Percentiles rank a stretch among this genome's conserved stretches.
phyloP scores from a whole-genome alignment of 805 yeast genomes.

The Candida namnaoensis region DNA sequence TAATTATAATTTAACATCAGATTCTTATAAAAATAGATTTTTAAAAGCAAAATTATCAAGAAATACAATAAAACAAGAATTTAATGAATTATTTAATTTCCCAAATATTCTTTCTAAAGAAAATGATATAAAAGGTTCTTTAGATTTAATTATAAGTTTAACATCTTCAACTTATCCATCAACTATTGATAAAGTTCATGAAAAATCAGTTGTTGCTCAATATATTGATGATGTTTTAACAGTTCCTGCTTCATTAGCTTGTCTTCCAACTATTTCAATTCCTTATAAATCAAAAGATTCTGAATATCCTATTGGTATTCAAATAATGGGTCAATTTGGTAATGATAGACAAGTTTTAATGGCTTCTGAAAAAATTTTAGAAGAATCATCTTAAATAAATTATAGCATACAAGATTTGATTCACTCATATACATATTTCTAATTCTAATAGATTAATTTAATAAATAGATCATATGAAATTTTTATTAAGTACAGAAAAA shows the following conservation, averaged over 20 bases:
- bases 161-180: conserved; percentile 57
- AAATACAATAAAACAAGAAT: conserved; percentile 48
- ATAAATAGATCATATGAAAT: too few relatives aligned
- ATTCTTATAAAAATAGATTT: conserved; percentile 61
- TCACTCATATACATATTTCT: too few relatives aligned
- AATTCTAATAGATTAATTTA: too few relatives aligned
- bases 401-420: too few relatives aligned
- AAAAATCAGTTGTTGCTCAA: conserved; percentile 42
- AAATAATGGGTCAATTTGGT: conserved; percentile 80
- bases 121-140: conserved; percentile 2
- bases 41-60: conserved; percentile 68
- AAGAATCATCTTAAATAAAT: too few relatives aligned
- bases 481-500: too few relatives aligned
- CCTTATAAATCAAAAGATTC: conserved; percentile 38
- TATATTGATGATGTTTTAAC: conserved; percentile 81
- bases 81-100: conserved; percentile 51
- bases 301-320: conserved; percentile 53
- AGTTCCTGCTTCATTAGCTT: conserved; percentile 87
- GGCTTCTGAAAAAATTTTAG: conserved; percentile 11
- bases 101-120: conserved; percentile 27
- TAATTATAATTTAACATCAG: conserved; percentile 75
- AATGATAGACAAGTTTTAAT: conserved; percentile 60
- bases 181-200: conserved; percentile 36
- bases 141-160: conserved; percentile 72
- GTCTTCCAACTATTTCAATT: conserved; percentile 75